A percentile compares a stretch with the other conserved stretches of the same genome.
Conservation (phyloP, 345 rosid genomes). For the Trapa bicornis region DNA sequence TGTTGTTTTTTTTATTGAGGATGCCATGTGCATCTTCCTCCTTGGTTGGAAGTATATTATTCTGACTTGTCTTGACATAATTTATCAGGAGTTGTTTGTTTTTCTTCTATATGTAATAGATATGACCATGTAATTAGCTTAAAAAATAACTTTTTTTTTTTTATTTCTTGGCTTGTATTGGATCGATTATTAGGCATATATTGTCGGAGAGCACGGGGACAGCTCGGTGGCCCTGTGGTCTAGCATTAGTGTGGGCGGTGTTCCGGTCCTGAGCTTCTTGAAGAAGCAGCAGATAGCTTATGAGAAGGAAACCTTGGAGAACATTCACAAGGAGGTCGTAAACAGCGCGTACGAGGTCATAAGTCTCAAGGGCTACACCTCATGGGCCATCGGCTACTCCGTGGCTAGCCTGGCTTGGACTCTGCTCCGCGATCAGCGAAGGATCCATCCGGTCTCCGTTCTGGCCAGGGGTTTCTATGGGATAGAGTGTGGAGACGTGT, state of each 20-base stretch:
- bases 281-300: slow-evolving; percentile 58
- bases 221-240: slow-evolving; percentile 97
- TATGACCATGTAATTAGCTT: not conserved
- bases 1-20: too few species aligned
- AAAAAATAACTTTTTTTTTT: not conserved
- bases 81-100: too few species aligned
- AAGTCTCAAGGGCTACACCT: slow-evolving; percentile 78
- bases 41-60: too few species aligned
- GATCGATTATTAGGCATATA: slow-evolving; percentile 40
- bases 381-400: slow-evolving; percentile 97
- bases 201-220: slow-evolving; percentile 93
- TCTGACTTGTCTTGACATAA: too few species aligned
- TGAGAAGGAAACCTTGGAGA: slow-evolving; percentile 69
- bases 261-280: slow-evolving; percentile 70
- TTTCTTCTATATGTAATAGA: too few species aligned
- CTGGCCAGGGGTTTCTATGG: slow-evolving; percentile 80
- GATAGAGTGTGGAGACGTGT: slow-evolving; percentile 56
- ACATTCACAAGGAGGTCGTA: slow-evolving; percentile 55
- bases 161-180: not conserved
- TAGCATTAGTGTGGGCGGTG: slow-evolving; percentile 84
- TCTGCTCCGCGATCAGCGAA: slow-evolving; percentile 71
- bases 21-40: too few species aligned
- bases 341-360: slow-evolving; percentile 79
- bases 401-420: slow-evolving; percentile 70
- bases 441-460: slow-evolving; percentile 80